Base-by-base conservation (phyloP, 2,329 filamentous ascomycete genomes). In the Paradendryphiella salina region DNA sequence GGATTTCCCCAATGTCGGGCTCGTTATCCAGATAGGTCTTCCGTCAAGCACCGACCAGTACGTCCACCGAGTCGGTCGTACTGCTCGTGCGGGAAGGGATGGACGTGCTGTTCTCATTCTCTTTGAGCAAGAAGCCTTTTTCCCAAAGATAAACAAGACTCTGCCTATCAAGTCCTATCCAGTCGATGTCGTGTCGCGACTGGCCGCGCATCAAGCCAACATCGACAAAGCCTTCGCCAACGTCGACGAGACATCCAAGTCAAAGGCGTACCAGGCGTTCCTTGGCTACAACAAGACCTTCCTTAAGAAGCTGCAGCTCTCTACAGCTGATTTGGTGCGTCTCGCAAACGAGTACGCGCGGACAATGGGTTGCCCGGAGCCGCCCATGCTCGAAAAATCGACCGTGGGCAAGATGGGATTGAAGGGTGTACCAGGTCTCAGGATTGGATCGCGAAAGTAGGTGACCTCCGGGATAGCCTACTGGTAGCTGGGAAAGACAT, bases 91-190 rank as follows among this genome's bases (percentile, higher is more conserved):
- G 13, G 71, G 71, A 13, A 77, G 75, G 20, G 76, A 80, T 40
- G 80, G 80, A 9, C 77, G 80, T 32, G 80, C 80, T 10, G 73
- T 83, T 48, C 78, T 82, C 44, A 59, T 83, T 13, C 73, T 84
- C 35, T 81, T 78, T 8, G 61, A 80, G 54, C 72, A 73, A 44
- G 81, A 83, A 57, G 73, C 75, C 5, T 83, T 79, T 70, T 82
- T 82, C 65, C 64, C 79, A 18, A 71, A 69, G 29, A 67, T 69
- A 47, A 81, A 82, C 64, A 78, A 67, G 52, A 72, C 75, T 26
- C 65, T 82, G 14, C 79, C 78, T 14, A 81, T 82, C 61, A 66
- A 79, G 23, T 73, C 79, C 2, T 79, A 82, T 55, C 76, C 78
- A 1, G 66, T 71, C 11, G 69, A 75, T 17, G 70, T 82, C 49